phyloP scores from a whole-genome alignment of 306 rosid species.

The Corylus americana region DNA sequence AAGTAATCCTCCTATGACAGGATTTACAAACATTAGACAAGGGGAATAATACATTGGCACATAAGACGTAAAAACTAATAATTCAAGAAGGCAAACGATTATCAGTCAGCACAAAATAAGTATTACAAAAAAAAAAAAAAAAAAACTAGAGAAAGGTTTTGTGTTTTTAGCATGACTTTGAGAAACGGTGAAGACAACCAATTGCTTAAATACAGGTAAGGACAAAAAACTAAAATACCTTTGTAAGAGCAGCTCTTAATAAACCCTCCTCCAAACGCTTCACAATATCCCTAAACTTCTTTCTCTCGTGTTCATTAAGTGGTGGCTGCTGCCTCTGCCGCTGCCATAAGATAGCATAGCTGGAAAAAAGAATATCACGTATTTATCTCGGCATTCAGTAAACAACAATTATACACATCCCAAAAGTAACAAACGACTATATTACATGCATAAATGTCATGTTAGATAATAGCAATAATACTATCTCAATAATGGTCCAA shows the following conservation, averaged over 20 bases:
- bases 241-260: constrained; percentile 53
- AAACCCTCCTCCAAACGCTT: constrained; percentile 85
- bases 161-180: constrained; percentile 10
- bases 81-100: neutral
- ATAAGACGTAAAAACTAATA: neutral
- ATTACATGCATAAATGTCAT: neutral
- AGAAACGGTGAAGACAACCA: constrained; percentile 9
- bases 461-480: neutral
- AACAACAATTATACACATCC: constrained; percentile 3
- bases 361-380: constrained; percentile 37
- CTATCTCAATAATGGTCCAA: neutral
- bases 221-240: constrained; percentile 47
- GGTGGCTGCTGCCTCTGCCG: constrained; percentile 40
- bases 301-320: constrained; percentile 39
- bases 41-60: neutral
- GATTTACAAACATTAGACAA: constrained; percentile 28
- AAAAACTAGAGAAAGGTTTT: constrained; percentile 8
- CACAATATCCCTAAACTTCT: constrained; percentile 58
- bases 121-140: neutral
- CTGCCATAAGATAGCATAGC: constrained; percentile 49
- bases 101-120: neutral
- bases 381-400: constrained; percentile 5
- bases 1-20: constrained; percentile 75
- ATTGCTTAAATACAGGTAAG: constrained; percentile 6
- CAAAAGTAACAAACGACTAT: neutral